These are phyloP conservation scores for Bisporella sp. DNA, from an alignment of 2,329 filamentous ascomycete species.

Conservation along the genomic window DNA sequence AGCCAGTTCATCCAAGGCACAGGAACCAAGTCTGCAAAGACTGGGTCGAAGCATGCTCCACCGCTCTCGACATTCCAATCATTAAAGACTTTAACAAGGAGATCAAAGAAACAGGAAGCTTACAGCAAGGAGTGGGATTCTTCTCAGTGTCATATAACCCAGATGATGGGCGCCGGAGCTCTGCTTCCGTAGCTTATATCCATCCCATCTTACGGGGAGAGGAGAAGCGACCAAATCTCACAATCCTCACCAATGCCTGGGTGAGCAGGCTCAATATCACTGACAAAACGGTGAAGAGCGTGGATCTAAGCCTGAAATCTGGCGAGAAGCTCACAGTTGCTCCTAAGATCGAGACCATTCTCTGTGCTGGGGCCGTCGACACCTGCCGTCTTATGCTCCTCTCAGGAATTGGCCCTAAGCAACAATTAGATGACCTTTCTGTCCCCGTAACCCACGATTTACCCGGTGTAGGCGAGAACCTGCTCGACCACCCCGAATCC, in stretches of 20 bases:
- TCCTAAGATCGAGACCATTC: conserved; percentile 62
- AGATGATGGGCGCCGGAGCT: conserved; percentile 76
- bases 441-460: conserved; percentile 26
- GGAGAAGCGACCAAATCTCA: conserved; percentile 77
- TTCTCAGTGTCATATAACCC: conserved; percentile 90
- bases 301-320: conserved; percentile 56
- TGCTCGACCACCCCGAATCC: conserved; percentile 29
- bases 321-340: conserved; percentile 48
- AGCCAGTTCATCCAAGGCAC: conserved; percentile 79
- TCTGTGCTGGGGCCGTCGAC: conserved; percentile 32
- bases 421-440: conserved; percentile 25
- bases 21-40: conserved; percentile 88
- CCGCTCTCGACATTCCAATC: conserved; percentile 72
- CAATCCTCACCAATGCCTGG: conserved; percentile 81
- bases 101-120: conserved; percentile 64
- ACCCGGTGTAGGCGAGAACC: conserved; percentile 30
- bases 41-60: conserved; percentile 77
- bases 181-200: conserved; percentile 85
- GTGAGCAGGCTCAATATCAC: conserved; percentile 73
- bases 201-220: conserved; percentile 82
- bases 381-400: conserved; percentile 32
- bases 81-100: conserved; percentile 82
- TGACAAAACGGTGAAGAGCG: conserved; percentile 63
- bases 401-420: conserved; percentile 30
- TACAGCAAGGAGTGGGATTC: conserved; percentile 77